Evolutionary conservation across 2,329 filamentous ascomycete species (phyloP).

Genomic region (Trichoderma sp.): DNA sequence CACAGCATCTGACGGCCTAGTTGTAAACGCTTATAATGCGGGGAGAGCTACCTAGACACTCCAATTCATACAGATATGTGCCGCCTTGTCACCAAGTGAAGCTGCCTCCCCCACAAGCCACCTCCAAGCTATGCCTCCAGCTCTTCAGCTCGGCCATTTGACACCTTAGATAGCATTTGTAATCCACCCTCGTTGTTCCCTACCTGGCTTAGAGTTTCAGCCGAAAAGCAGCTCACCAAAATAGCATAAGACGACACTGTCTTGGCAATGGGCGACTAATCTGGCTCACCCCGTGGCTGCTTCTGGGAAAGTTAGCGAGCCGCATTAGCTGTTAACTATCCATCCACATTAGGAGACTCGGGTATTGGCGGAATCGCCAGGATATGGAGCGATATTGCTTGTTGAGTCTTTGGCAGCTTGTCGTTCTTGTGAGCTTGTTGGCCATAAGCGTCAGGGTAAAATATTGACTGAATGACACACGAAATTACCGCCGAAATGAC

Average conservation of each 20-base stretch:
- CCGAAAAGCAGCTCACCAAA: not conserved
- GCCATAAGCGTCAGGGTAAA: too few species aligned
- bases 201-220: not conserved
- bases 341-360: not conserved
- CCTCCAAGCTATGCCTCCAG: not conserved
- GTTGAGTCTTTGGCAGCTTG: too few species aligned
- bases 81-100: not conserved
- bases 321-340: not conserved
- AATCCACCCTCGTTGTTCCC: not conserved
- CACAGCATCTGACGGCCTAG: not conserved
- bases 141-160: not conserved
- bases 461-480: not conserved
- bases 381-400: not conserved
- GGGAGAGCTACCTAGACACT: not conserved
- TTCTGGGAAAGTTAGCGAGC: conserved; percentile 1
- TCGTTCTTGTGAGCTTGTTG: too few species aligned
- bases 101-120: not conserved
- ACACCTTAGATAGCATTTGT: not conserved
- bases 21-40: not conserved
- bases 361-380: not conserved
- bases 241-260: not conserved
- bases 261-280: too few species aligned
- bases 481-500: too few species aligned
- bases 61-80: not conserved
- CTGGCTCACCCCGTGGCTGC: not conserved